These are phyloP conservation scores for Wickerhamomyces mucosus DNA, from an alignment of 805 yeast species.

Conservation along the genomic window DNA sequence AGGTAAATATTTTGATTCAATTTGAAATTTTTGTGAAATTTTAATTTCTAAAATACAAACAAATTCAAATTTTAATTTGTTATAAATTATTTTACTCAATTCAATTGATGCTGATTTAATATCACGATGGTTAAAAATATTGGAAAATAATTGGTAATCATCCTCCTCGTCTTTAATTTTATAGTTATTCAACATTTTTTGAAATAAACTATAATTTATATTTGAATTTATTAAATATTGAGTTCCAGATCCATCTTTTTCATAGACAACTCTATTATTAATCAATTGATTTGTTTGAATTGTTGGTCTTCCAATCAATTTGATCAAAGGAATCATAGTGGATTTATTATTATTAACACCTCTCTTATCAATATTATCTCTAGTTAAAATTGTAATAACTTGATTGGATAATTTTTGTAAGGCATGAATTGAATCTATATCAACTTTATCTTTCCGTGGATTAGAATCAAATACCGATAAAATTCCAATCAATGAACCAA, in stretches of 20 bases:
- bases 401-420: slow-evolving; percentile 32
- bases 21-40: slow-evolving; percentile 35
- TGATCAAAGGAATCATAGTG: slow-evolving; percentile 8
- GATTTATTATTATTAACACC: slow-evolving; percentile 1
- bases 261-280: slow-evolving; percentile 36
- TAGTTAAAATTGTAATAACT: slow-evolving; percentile 31
- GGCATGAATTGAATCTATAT: slow-evolving; percentile 24
- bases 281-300: slow-evolving; percentile 27
- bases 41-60: slow-evolving; percentile 44
- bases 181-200: not conserved
- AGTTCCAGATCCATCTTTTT: slow-evolving; percentile 56
- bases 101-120: slow-evolving; percentile 34
- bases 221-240: slow-evolving; percentile 44
- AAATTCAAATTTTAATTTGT: slow-evolving; percentile 28
- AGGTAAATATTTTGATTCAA: slow-evolving; percentile 36
- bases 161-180: slow-evolving; percentile 15
- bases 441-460: slow-evolving; percentile 26
- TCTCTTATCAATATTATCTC: slow-evolving; percentile 18
- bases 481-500: slow-evolving; percentile 43
- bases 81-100: slow-evolving; percentile 29
- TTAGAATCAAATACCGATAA: slow-evolving; percentile 47
- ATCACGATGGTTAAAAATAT: slow-evolving; percentile 27
- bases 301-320: slow-evolving; percentile 49
- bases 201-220: slow-evolving; percentile 26
- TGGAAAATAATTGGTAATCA: slow-evolving; percentile 28